Percentiles rank a stretch among this genome's conserved stretches.
phyloP scores from a whole-genome alignment of 2,329 filamentous ascomycete species.

The Dryadomyces sulphureus region DNA sequence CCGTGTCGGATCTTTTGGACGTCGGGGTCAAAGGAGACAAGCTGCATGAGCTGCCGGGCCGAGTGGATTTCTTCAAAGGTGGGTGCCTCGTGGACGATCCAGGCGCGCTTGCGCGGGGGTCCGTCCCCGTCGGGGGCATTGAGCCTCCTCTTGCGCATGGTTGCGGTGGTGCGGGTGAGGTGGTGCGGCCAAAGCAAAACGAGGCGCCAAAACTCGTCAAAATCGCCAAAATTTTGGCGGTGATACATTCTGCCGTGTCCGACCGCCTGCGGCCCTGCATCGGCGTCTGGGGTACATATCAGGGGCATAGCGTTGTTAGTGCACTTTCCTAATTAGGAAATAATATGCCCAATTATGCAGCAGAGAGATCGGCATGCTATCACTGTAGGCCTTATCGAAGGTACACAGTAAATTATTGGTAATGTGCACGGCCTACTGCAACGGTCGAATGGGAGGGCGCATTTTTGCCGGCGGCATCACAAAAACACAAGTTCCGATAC shows the following conservation, averaged over 20 bases:
- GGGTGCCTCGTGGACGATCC: constrained; percentile 39
- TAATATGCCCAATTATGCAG: neutral
- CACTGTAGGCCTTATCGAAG: neutral
- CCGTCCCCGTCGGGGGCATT: constrained; percentile 23
- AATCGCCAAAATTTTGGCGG: constrained; percentile 1
- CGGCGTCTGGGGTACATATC: neutral
- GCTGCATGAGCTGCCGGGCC: constrained; percentile 50
- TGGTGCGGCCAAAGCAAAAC: neutral
- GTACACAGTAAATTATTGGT: neutral
- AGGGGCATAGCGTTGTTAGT: neutral
- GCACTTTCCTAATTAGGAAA: neutral
- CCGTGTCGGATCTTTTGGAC: constrained; percentile 49
- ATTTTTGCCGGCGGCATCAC: no score
- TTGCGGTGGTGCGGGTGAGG: neutral
- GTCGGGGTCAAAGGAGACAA: constrained; percentile 60
- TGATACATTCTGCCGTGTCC: neutral
- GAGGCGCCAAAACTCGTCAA: neutral
- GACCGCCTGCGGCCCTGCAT: neutral
- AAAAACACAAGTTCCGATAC: no score
- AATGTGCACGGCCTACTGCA: no score
- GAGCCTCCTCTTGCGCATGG: constrained; percentile 31
- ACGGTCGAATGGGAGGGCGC: no score
- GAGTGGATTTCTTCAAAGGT: constrained; percentile 47
- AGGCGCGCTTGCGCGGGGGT: constrained; percentile 36
- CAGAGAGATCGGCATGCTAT: neutral